Evolutionary conservation across 495 filamentous ascomycete species (phyloP).

Genomic region (Podospora anserina): DNA sequence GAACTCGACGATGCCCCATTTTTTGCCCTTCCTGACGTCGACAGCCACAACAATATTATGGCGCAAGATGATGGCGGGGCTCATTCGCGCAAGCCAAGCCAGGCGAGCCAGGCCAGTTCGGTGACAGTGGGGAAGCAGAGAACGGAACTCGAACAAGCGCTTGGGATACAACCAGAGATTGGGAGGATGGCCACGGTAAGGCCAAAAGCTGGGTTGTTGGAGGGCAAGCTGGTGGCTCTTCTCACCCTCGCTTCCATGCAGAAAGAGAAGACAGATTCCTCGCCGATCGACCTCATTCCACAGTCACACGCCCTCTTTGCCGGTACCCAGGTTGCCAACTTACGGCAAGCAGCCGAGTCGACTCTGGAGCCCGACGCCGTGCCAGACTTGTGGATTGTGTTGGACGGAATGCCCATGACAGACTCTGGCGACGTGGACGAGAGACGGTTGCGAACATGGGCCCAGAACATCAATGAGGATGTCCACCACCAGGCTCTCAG

Average conservation of each 20-base stretch:
- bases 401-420: conserved; percentile 46
- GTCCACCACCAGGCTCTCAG: conserved; percentile 41
- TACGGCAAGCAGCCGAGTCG: conserved; percentile 34
- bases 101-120: conserved; percentile 24
- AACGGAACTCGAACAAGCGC: conserved; percentile 32
- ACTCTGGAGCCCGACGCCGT: conserved; percentile 29
- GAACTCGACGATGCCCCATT: conserved; percentile 24
- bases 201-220: conserved; percentile 47
- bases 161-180: conserved; percentile 29
- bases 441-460: conserved; percentile 47
- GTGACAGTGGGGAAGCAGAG: conserved; percentile 15
- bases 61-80: conserved; percentile 15
- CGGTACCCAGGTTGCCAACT: conserved; percentile 33
- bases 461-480: conserved; percentile 48
- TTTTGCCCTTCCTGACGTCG: conserved; percentile 22
- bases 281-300: conserved; percentile 36
- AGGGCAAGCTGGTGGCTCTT: conserved; percentile 44
- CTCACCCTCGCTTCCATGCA: conserved; percentile 35
- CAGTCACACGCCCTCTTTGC: conserved; percentile 39
- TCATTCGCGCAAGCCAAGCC: conserved; percentile 25
- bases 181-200: conserved; percentile 40
- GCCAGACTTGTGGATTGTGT: conserved; percentile 42
- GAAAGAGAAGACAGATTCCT: conserved; percentile 25
- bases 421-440: conserved; percentile 38
- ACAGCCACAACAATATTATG: conserved; percentile 22